Conservation (phyloP, 257 asterid species). For the Scutellaria baicalensis region DNA sequence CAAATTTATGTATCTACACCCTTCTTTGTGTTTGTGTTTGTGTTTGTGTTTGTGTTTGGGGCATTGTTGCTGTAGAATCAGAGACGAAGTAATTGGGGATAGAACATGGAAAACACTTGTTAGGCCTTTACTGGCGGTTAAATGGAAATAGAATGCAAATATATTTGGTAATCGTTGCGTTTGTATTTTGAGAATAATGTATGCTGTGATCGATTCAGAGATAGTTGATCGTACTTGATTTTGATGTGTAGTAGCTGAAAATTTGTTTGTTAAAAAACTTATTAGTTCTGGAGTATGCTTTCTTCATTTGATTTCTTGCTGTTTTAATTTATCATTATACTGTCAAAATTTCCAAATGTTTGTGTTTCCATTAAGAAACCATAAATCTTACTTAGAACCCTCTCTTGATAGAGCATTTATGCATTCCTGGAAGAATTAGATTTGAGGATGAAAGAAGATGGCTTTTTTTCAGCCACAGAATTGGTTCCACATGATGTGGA, state of each 20-base stretch:
- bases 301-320: neutral
- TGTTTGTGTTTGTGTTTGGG: neutral
- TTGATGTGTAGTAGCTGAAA: neutral
- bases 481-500: slow-evolving; percentile 91
- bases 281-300: neutral
- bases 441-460: slow-evolving; percentile 56
- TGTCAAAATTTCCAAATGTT: neutral
- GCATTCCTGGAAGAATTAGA: slow-evolving; percentile 73
- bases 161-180: neutral
- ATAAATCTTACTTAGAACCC: neutral
- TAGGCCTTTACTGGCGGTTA: neutral
- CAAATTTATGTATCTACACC: too few relatives aligned
- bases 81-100: neutral
- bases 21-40: too few relatives aligned
- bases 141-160: neutral
- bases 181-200: neutral
- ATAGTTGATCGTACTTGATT: neutral
- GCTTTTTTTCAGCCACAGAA: slow-evolving; percentile 68
- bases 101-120: neutral
- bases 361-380: neutral
- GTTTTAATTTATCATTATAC: neutral
- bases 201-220: neutral
- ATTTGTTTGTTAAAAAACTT: neutral
- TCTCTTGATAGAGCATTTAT: slow-evolving; percentile 34
- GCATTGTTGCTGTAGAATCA: neutral